Conservation (phyloP, 371 early-diverging fungal genomes). For the Mortierella sp. region DNA sequence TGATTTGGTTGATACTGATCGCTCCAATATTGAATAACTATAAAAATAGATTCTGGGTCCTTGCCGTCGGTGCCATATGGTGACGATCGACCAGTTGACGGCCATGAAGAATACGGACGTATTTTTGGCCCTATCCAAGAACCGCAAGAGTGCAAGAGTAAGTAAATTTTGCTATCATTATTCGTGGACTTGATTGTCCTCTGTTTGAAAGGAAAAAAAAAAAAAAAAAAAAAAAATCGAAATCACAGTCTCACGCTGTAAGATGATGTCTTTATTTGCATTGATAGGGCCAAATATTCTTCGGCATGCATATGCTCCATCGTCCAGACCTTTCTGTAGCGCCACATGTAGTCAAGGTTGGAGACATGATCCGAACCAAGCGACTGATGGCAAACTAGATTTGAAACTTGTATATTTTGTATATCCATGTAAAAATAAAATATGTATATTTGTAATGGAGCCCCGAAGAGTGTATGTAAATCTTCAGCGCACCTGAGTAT, state of each 20-base stretch:
- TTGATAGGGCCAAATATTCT: slow-evolving; percentile 45
- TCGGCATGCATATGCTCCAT: slow-evolving; percentile 55
- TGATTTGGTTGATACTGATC: too few relatives aligned
- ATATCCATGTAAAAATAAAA: not conserved
- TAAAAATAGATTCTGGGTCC: slow-evolving; percentile 60
- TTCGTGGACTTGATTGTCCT: too few relatives aligned
- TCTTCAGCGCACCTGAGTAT: too few relatives aligned
- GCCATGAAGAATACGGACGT: slow-evolving; percentile 63
- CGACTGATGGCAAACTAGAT: not conserved
- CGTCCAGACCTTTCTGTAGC: slow-evolving; percentile 48
- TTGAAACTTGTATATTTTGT: not conserved
- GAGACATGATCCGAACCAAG: slow-evolving; percentile 40
- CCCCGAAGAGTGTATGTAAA: too few relatives aligned
- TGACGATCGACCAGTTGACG: slow-evolving; percentile 71
- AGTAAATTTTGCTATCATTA: not conserved
- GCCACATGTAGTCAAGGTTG: slow-evolving; percentile 38
- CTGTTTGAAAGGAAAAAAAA: too few relatives aligned
- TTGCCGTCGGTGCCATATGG: slow-evolving; percentile 78
- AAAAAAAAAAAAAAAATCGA: too few relatives aligned
- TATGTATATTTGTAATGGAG: too few relatives aligned
- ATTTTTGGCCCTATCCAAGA: slow-evolving; percentile 49
- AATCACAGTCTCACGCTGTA: too few relatives aligned
- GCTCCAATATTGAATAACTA: not conserved
- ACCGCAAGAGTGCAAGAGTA: slow-evolving; percentile 47
- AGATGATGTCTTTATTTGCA: too few relatives aligned